Base-by-base conservation (phyloP, 2,329 filamentous ascomycete species). In the Stachybotrys echinatus region DNA sequence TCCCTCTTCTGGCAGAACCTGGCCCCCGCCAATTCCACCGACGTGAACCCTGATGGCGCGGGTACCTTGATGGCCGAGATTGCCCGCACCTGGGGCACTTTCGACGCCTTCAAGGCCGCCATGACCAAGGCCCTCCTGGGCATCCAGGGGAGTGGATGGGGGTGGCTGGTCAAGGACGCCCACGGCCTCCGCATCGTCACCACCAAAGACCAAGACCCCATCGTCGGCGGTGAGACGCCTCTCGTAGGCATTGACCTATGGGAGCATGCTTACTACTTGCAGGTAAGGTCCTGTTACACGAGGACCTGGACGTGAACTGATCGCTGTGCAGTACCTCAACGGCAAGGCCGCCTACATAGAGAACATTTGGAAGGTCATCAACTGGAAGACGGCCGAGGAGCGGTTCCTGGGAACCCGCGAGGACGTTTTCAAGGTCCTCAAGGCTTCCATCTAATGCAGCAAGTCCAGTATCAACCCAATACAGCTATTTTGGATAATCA, bases 231-330 rank as follows among this genome's bases (percentile, higher is more conserved):
- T 5, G 80, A 84, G 56, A 77, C 81, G n/a, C 85, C 86, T 8
- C 71, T 95, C 19, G 76, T 91, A 40, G 89, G 89, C 0, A 76
- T 95, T 2, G 90, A 95, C 65, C 92, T 95, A 82, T 95, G 89
- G 90, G 90, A 95, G 73, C 90, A 95, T 72, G 90, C 90, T 1
- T 95, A 95, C 65, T 95, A 95, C 64, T 71, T 95, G 18, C 89
- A 89, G 76, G 83, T 85, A 43, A 21, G 17, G n/a, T 27, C 27
- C 14, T 37, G 8, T 49, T 42, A 20, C 48, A 17, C 20, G 6
- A 45, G 38, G n/a, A 6, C 18, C 27, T 18, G 7, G 46, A 50
- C 43, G 5, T 48, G 53, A 27, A 59, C 52, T 19, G 52, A 54
- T 14, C 48, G 19, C 34, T 62, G 68, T 81, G 40, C 75, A 88